Evolutionary conservation across 345 rosid species (phyloP), one percentile per base, ranked within the genome.

Genomic region (Isatis tinctoria): DNA sequence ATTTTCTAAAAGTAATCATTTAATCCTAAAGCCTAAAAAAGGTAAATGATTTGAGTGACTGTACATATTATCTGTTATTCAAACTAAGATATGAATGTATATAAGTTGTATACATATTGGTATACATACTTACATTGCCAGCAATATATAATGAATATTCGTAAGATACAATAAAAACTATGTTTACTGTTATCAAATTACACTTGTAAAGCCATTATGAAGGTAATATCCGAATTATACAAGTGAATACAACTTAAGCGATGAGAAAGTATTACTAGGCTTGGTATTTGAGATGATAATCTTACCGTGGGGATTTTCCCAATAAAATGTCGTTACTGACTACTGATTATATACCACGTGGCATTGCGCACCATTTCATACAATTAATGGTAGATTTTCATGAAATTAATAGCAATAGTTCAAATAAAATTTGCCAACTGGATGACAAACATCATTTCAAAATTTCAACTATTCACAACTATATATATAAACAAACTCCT

Each of bases 51-150:
- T 18, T 65, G 41, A 27, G 4, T 41, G 45, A 41, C n/a, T 63
- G 18, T 30, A 24, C 17, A 35, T 57, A 73, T 74, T 37, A 58
- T 69, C 26, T 66, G 52, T 58, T 26, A 54, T 20, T 73, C 65
- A 13, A 44, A 14, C 7, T 1, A 39, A 37, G 43, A 10, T 58
- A 32, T 58, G n/a, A 43, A 43, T 43, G 1, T 32, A 8, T 57
- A 8, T 70, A 28, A 20, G n/a, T 16, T 44, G 6, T 24, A 30
- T 32, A 43, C 37, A 48, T 26, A 24, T 48, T 20, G 2, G 17
- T 36, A 16, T 13, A 18, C 8, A 30, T 20, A 47, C 41, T 67
- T 45, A 17, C 28, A 20, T 28, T 18, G 30, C 47, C 28, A 71
- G 5, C 24, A 22, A 22, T 22, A 22, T 22, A 52, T 53, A 51